A percentile compares a stretch with the other conserved stretches of the same genome.
Evolutionary conservation across 495 filamentous ascomycete species (phyloP).

Genomic region (Aspergillus sclerotioniger): DNA sequence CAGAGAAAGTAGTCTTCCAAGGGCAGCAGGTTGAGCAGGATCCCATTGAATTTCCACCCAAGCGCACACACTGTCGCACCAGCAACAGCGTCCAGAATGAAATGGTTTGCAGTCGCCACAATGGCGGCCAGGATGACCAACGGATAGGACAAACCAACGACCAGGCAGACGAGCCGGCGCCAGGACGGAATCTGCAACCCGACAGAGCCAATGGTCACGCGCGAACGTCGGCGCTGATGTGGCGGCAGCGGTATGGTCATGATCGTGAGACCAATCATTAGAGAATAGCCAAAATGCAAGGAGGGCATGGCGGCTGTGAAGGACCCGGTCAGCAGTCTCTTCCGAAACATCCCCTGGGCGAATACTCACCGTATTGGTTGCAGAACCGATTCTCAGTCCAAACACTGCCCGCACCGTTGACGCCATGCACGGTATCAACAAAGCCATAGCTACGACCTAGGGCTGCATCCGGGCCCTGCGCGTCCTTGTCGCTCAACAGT

Average conservation of each 20-base stretch:
- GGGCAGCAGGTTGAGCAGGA: slow-evolving; percentile 58
- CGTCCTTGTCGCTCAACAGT: slow-evolving; percentile 55
- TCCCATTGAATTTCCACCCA: slow-evolving; percentile 56
- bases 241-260: slow-evolving; percentile 50
- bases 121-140: slow-evolving; percentile 64
- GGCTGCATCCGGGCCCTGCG: slow-evolving; percentile 40
- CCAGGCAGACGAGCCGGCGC: slow-evolving; percentile 44
- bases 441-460: slow-evolving; percentile 63
- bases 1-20: slow-evolving; percentile 67
- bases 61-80: slow-evolving; percentile 58
- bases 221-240: slow-evolving; percentile 30
- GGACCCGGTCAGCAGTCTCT: background rate
- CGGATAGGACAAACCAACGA: slow-evolving; percentile 62
- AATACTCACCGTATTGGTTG: slow-evolving; percentile 56
- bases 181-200: slow-evolving; percentile 38
- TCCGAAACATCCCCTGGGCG: background rate
- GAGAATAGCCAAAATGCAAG: slow-evolving; percentile 76
- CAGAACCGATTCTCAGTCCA: slow-evolving; percentile 74
- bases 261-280: slow-evolving; percentile 71
- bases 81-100: slow-evolving; percentile 68
- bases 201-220: slow-evolving; percentile 20
- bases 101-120: slow-evolving; percentile 72
- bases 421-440: slow-evolving; percentile 71
- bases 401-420: slow-evolving; percentile 59
- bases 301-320: slow-evolving; percentile 70